Base-by-base conservation (phyloP, 2,329 filamentous ascomycete species). In the Claviceps capensis region DNA sequence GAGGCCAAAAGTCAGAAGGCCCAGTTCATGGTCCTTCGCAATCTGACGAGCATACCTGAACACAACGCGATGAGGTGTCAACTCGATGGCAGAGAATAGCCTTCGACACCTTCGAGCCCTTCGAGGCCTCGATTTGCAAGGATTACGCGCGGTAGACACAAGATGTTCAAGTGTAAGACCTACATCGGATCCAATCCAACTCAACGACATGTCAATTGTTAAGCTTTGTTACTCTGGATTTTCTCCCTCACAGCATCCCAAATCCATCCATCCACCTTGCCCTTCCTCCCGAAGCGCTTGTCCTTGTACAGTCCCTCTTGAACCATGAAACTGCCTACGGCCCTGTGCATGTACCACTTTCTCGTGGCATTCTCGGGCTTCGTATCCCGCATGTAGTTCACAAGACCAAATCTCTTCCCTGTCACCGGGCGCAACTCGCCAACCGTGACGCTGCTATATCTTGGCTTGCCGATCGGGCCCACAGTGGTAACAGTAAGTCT, bases 401-500 rank as follows among this genome's bases (percentile, higher is more conserved):
- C 63, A 48, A 72, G 60, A 19, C 70, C 69, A 36, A 69, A 64
- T n/a, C 59, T 47, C 46, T n/a, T 30, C 5, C 49, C 57, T 40
- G 51, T 53, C 13, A 55, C 55, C 34, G 66, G 63, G 5, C 58
- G 53, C 26, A 73, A 59, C 43, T 70, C 67, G 19, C 67, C 68
- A 19, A 68, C 67, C 47, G 64, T 63, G 30, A 73, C 59, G 54
- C 65, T 65, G 56, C 72, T 72, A 61, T 71, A 71, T 42, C 77
- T 72, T 34, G 78, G 77, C 63, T 76, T 77, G 55, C 72, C 73
- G 58, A 79, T 73, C 57, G 71, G 59, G 60, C 72, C 77, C 69
- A 81, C 76, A 50, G 76, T 80, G 40, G 75, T 77, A 53, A 81
- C 59, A 50, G 76, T 72, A 16, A 81, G 65, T 48, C 65, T 68